Percentiles rank a stretch among this genome's conserved stretches.
phyloP scores from a whole-genome alignment of 345 rosid species.

The Passiflora organensis region DNA sequence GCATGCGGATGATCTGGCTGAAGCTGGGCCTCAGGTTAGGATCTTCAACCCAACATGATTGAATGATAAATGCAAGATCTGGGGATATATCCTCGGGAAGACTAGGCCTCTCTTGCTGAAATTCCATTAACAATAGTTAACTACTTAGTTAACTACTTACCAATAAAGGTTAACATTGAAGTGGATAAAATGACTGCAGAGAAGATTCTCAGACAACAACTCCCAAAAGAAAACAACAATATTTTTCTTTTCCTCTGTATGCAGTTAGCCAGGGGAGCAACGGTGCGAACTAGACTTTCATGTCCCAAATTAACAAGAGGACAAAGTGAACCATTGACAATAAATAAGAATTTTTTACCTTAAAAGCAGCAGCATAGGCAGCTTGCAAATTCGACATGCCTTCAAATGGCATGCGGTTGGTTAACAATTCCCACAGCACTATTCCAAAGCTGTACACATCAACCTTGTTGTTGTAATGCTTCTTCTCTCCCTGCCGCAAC shows the following conservation, averaged over 20 bases:
- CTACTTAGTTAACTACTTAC: too few relatives aligned
- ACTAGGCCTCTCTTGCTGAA: conserved; percentile 83
- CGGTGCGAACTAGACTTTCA: too few relatives aligned
- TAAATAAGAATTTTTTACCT: too few relatives aligned
- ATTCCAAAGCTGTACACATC: conserved; percentile 98
- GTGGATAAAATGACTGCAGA: not conserved
- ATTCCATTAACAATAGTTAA: conserved; percentile 15
- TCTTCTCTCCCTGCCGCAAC: conserved; percentile 92
- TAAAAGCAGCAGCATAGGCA: conserved; percentile 97
- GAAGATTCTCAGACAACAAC: not conserved
- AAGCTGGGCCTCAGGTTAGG: conserved; percentile 95
- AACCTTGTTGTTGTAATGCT: conserved; percentile 94
- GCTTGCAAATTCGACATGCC: conserved; percentile 99
- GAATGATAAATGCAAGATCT: conserved; percentile 77
- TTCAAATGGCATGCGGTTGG: conserved; percentile 94
- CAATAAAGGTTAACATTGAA: not conserved
- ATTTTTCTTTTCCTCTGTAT: too few relatives aligned
- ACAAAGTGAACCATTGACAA: too few relatives aligned
- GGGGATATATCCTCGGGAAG: conserved; percentile 73
- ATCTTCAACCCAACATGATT: conserved; percentile 97
- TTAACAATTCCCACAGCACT: conserved; percentile 85
- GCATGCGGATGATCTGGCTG: conserved; percentile 90
- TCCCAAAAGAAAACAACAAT: not conserved
- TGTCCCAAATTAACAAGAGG: too few relatives aligned
- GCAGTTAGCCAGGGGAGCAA: too few relatives aligned